Conservation (phyloP, 441 rosid genomes). For the Kokia cookei region DNA sequence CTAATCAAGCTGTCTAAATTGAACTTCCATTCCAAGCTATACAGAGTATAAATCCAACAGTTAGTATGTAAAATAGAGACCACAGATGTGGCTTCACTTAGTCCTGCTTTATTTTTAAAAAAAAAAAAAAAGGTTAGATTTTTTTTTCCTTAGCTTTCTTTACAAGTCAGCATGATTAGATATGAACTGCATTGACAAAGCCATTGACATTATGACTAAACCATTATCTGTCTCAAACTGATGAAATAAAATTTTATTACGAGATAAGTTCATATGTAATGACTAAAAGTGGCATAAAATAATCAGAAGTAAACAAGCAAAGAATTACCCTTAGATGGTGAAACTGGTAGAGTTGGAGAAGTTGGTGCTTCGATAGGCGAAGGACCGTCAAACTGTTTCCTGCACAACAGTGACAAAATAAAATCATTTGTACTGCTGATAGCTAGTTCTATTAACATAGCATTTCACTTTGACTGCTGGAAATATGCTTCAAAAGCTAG, state of each 20-base stretch:
- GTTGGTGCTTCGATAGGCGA: conserved; percentile 19
- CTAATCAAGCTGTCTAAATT: neutral
- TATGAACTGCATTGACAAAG: neutral
- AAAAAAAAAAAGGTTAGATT: neutral
- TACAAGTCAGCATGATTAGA: neutral
- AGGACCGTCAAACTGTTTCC: conserved; percentile 51
- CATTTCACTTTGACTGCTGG: neutral
- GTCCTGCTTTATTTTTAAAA: neutral
- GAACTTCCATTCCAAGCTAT: neutral
- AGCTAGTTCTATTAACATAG: neutral
- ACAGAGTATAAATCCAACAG: neutral
- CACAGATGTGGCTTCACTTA: neutral
- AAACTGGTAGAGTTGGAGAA: conserved; percentile 20
- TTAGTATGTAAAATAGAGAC: neutral
- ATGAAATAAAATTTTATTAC: neutral
- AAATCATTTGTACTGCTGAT: conserved; percentile 6
- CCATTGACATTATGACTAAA: neutral
- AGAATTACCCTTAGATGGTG: conserved; percentile 27
- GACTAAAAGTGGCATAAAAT: neutral
- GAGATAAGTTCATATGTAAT: neutral
- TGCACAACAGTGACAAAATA: conserved; percentile 23
- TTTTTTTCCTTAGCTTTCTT: neutral
- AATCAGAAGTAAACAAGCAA: conserved; percentile 9
- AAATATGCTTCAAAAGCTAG: neutral
- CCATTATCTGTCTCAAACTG: neutral